Percentiles rank a stretch among this genome's conserved stretches.
Evolutionary conservation across 192 early-diverging fungal genomes (phyloP).

Genomic region (Chytriomyces sp.): DNA sequence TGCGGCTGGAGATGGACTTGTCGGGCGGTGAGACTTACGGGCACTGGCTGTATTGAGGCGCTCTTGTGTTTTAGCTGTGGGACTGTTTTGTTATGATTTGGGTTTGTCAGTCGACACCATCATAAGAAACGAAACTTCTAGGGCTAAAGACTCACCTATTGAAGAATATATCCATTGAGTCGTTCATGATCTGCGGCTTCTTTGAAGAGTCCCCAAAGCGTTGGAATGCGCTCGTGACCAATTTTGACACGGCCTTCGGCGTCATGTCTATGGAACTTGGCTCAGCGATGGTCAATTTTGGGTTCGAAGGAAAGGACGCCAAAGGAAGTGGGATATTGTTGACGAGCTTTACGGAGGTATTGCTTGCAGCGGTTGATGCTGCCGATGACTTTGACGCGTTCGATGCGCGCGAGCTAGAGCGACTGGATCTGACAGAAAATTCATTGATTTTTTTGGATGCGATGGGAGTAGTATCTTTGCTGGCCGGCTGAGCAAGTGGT

Average conservation of each 20-base stretch:
- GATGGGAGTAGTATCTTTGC: background rate
- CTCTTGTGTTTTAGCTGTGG: background rate
- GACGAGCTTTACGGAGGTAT: background rate
- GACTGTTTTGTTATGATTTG: background rate
- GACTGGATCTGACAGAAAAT: background rate
- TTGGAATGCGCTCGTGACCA: background rate
- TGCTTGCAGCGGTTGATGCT: background rate
- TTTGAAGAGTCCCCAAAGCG: background rate
- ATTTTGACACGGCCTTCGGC: background rate
- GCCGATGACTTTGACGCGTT: background rate
- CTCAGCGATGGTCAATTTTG: background rate
- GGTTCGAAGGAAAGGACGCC: background rate
- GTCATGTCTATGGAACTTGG: background rate
- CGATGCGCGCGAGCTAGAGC: background rate
- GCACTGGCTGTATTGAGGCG: background rate
- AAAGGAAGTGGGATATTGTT: background rate
- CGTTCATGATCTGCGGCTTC: background rate
- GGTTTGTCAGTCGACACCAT: background rate
- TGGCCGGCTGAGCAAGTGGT: background rate
- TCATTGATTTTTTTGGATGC: background rate
- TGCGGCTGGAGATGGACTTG: background rate
- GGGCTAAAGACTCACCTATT: background rate
- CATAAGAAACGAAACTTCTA: background rate
- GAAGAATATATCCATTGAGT: constrained; percentile 8
- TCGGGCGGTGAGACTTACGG: background rate